Percentiles rank a stretch among this genome's conserved stretches.
Conservation (phyloP, 2,329 filamentous ascomycete genomes). For the Arthrobotrys sinensis region DNA sequence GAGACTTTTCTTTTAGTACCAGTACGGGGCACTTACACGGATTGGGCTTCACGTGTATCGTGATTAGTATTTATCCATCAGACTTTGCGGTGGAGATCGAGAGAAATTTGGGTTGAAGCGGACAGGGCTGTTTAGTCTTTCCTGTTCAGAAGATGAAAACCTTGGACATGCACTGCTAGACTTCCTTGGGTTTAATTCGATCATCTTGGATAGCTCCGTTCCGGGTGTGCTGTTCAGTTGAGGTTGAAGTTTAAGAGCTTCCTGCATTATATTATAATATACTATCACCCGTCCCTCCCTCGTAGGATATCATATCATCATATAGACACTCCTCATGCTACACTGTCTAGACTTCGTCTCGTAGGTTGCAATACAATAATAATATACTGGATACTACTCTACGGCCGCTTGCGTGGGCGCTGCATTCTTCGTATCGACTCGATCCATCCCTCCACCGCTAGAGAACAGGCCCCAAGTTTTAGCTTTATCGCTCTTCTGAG, state of each 20-base stretch:
- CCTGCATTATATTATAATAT: too few relatives aligned
- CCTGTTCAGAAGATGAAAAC: slow-evolving; percentile 20
- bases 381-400: too few relatives aligned
- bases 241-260: neutral
- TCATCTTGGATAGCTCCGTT: slow-evolving; percentile 4
- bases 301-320: too few relatives aligned
- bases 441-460: neutral
- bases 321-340: too few relatives aligned
- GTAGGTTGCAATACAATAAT: too few relatives aligned
- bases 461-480: neutral
- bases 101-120: neutral
- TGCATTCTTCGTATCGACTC: slow-evolving; percentile 7
- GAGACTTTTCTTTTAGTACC: neutral
- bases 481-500: neutral
- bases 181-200: neutral
- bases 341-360: too few relatives aligned
- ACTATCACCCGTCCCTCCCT: too few relatives aligned
- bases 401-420: slow-evolving; percentile 2
- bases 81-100: slow-evolving; percentile 37
- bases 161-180: slow-evolving; percentile 12
- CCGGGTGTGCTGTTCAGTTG: neutral
- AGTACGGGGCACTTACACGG: neutral
- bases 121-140: slow-evolving; percentile 9
- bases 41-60: slow-evolving; percentile 30
- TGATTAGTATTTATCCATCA: slow-evolving; percentile 15